Base-by-base conservation (phyloP, 495 filamentous ascomycete genomes). In the Staphylotrichum tortipilum region DNA sequence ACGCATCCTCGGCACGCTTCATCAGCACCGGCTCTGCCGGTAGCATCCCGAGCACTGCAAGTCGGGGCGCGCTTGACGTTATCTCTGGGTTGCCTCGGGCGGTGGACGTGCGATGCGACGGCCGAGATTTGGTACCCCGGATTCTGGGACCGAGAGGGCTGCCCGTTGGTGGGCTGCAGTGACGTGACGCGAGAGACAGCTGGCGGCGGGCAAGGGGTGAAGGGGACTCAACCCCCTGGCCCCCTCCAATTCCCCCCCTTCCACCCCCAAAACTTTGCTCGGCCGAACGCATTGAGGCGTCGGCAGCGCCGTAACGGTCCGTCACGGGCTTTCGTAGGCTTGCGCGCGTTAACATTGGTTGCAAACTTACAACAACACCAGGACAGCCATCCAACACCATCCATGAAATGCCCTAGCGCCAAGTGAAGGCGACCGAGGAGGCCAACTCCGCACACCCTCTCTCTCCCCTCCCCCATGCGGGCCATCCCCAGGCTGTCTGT, bases 111-210 rank as follows among this genome's bases (percentile, higher is more conserved):
- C 9, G 29, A 14, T 31, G 7, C 41, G 29, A 19, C 15, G 41
- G 28, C 41, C 41, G 29, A 44, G 41, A 31, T 44, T 33, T 17
- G 10, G 35, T 53, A 53, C 50, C 50, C 50, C 50, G 50, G 50
- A 53, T 53, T 47, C 30, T 39, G 40, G 35, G 23, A 11, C 45
- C 17, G n/a, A 7, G 39, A 29, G 39, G 14, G 14, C 9, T 18
- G 34, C 15, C 34, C 1, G 8, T 7, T 37, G 26, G 26, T 18
- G 14, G 33, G 33, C 12, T 15, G 14, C 26, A 10, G 6, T 28
- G 17, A 12, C 4, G 33, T 35, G 33, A 35, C 33, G 33, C 12
- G 4, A 35, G 12, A 15, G n/a, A 35, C 11, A 35, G 14, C 14
- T 28, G 26, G n/a, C n/a, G n/a, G n/a, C n/a, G n/a, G n/a, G n/a